Evolutionary conservation across 2,329 filamentous ascomycete species (phyloP).

Genomic region (Fusarium anguioides): DNA sequence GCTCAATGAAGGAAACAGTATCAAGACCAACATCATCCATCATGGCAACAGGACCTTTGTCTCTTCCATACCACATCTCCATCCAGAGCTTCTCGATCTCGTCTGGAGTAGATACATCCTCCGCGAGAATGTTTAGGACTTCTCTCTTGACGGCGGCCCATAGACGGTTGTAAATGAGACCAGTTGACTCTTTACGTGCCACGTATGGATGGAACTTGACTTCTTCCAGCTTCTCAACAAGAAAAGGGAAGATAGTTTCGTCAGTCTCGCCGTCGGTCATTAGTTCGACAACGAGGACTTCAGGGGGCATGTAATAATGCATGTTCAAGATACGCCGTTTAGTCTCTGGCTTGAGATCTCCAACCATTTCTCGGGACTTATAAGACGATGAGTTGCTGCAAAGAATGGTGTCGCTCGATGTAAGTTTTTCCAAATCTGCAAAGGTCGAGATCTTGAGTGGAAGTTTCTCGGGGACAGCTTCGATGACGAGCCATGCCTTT

Average conservation of each 20-base stretch:
- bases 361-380: slow-evolving; percentile 10
- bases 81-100: slow-evolving; percentile 9
- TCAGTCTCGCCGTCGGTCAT: slow-evolving; percentile 11
- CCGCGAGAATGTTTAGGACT: neutral
- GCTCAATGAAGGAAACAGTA: slow-evolving; percentile 14
- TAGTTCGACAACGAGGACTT: slow-evolving; percentile 2
- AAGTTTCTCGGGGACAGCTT: slow-evolving; percentile 7
- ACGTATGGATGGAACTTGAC: slow-evolving; percentile 4
- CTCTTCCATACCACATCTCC: slow-evolving; percentile 8
- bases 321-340: slow-evolving; percentile 7
- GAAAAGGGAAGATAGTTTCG: neutral
- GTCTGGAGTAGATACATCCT: neutral
- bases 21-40: slow-evolving; percentile 18
- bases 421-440: slow-evolving; percentile 4
- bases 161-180: slow-evolving; percentile 8
- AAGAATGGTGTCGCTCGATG: neutral
- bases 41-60: slow-evolving; percentile 3
- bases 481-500: slow-evolving; percentile 13
- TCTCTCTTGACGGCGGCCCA: slow-evolving; percentile 21
- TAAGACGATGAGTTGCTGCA: slow-evolving; percentile 10
- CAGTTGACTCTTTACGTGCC: slow-evolving; percentile 17
- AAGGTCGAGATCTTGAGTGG: slow-evolving; percentile 18
- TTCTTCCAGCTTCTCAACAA: neutral
- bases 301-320: slow-evolving; percentile 20
- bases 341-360: neutral